Evolutionary conservation across 2,329 filamentous ascomycete genomes (phyloP), one percentile per base, ranked within the genome.

Genomic region (Talaromyces atroroseus): DNA sequence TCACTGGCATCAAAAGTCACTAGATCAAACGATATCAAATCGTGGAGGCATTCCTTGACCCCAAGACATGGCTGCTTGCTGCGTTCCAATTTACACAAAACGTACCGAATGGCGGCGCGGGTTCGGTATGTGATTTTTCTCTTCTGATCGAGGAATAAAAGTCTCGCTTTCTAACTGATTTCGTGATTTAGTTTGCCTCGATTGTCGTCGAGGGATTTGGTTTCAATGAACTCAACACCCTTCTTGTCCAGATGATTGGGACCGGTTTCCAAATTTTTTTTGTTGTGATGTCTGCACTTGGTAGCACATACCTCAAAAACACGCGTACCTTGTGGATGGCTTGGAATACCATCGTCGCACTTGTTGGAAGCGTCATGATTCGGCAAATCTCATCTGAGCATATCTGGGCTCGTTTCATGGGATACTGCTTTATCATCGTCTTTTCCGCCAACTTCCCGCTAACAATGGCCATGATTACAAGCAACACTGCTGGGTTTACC

Each of bases 1-100:
- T 79, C 51, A 78, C 76, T 1, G 77, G 77, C 21, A 74, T 49
- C 14, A 68, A 71, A 62, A 59, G 64, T 10, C 77, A 79, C 32
- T 68, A 72, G 26, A 72, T 72, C 63, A 77, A 77, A 57, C 56
- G 62, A 16, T 58, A 62, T 3, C 76, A 78, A 53, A 67, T 79
- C 4, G 23, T 64, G 11, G 77, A 79, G 61, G 66, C 70, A 1
- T 64, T 65, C 1, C 56, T 75, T 0, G 77, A 79, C 40, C 72
- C 70, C 7, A 38, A 54, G 14, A 24, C 66, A 11, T 71, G 68
- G 68, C 62, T 66, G 47, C 56, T 71, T 12, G 65, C 69, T 2
- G 32, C 68, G 7, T 71, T 69, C 36, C 68, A 63, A 0, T 61
- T 71, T 5, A 66, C 61, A 42, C 65, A 69, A 2, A 70, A 70